Conservation (phyloP, 1,284 basidiomycete species). For the Austroboletus novae-zelandiae region DNA sequence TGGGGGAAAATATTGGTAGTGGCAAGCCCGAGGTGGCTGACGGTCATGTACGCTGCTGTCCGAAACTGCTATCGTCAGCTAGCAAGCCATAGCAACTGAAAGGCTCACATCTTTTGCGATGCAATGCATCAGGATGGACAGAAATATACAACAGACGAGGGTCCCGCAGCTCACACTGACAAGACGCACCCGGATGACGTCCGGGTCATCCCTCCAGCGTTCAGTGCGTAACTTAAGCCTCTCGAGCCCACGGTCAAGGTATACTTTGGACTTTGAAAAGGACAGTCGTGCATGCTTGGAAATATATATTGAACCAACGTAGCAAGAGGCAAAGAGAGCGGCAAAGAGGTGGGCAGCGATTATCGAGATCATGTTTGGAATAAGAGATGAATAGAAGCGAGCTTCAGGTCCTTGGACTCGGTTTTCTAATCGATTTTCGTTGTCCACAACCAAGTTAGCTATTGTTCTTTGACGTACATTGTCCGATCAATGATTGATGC, state of each 20-base stretch:
- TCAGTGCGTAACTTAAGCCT: slow-evolving; percentile 35
- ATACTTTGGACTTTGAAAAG: slow-evolving; percentile 35
- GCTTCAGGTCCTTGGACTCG: background rate
- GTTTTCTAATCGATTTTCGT: slow-evolving; percentile 21
- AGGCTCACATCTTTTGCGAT: slow-evolving; percentile 32
- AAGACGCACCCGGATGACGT: slow-evolving; percentile 69
- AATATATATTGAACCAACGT: slow-evolving; percentile 66
- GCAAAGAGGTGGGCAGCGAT: slow-evolving; percentile 47
- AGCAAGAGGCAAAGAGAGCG: slow-evolving; percentile 46
- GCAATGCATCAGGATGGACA: slow-evolving; percentile 40
- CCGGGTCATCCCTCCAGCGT: slow-evolving; percentile 70
- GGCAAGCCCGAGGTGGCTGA: slow-evolving; percentile 22
- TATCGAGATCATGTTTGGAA: slow-evolving; percentile 27
- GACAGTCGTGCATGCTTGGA: slow-evolving; percentile 54
- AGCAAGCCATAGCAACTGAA: background rate
- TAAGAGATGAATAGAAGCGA: background rate
- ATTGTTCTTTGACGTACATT: slow-evolving; percentile 14
- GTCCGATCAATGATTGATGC: background rate
- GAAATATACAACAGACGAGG: slow-evolving; percentile 44
- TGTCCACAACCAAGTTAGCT: background rate
- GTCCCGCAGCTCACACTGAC: slow-evolving; percentile 59
- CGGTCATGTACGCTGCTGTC: slow-evolving; percentile 16
- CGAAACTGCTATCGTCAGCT: slow-evolving; percentile 15
- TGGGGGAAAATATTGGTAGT: slow-evolving; percentile 46
- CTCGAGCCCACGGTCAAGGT: slow-evolving; percentile 26